Conservation (phyloP, 2,329 filamentous ascomycete genomes). For the Herpotrichia juniperi region DNA sequence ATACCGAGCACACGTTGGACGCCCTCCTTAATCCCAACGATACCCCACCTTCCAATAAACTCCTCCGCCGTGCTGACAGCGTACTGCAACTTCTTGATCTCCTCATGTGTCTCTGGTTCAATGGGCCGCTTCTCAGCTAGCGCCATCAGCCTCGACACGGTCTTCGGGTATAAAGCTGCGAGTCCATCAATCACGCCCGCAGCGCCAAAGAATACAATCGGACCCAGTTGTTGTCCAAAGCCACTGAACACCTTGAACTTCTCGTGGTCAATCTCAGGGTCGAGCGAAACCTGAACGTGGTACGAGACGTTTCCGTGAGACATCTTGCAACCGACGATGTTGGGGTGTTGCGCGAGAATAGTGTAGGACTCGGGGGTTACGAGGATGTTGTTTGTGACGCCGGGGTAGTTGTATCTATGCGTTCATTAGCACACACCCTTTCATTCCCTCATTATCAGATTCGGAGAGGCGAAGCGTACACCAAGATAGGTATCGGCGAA, state of each 20-base stretch:
- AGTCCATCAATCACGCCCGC: conserved; percentile 71
- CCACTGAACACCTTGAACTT: conserved; percentile 69
- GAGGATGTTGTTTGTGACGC: conserved; percentile 69
- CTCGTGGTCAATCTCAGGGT: conserved; percentile 63
- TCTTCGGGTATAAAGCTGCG: conserved; percentile 68
- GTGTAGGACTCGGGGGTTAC: conserved; percentile 65
- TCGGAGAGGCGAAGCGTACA: too few relatives aligned
- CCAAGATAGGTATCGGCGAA: conserved; percentile 65
- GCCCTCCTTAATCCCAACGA: conserved; percentile 70
- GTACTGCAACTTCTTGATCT: conserved; percentile 64
- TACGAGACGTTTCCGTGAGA: conserved; percentile 71
- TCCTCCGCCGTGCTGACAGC: conserved; percentile 67
- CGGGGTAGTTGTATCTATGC: conserved; percentile 68
- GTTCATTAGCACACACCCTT: conserved; percentile 10
- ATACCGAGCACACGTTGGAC: conserved; percentile 64
- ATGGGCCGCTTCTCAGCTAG: conserved; percentile 50
- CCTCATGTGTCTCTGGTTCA: conserved; percentile 47
- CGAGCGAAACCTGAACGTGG: conserved; percentile 65
- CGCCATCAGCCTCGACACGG: conserved; percentile 64
- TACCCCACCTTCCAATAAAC: conserved; percentile 64
- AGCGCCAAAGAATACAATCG: conserved; percentile 66
- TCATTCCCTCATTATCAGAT: neutral
- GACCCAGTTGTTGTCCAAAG: conserved; percentile 69
- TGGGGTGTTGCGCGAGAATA: conserved; percentile 65
- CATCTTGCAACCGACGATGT: conserved; percentile 73